Evolutionary conservation across 2,329 filamentous ascomycete genomes (phyloP).

Genomic region (Byssothecium circinans): DNA sequence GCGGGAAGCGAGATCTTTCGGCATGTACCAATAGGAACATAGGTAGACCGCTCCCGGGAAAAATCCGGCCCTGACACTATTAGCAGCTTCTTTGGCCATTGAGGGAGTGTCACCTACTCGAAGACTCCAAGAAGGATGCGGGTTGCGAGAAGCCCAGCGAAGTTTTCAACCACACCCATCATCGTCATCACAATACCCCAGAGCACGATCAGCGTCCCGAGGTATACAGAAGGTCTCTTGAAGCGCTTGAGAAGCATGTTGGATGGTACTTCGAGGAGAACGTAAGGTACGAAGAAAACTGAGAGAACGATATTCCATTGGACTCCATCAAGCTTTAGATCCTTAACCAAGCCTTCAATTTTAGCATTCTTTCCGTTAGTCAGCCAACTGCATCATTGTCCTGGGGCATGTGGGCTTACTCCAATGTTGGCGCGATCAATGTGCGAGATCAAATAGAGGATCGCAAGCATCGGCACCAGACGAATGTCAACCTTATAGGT

Average conservation of each 20-base stretch:
- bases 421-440: constrained; percentile 67
- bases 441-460: constrained; percentile 48
- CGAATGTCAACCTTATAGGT: constrained; percentile 30
- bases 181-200: constrained; percentile 33
- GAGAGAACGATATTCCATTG: constrained; percentile 64
- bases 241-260: constrained; percentile 47
- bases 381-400: no score
- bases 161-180: constrained; percentile 27
- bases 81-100: constrained; percentile 11
- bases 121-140: constrained; percentile 28
- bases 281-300: constrained; percentile 58
- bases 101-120: constrained; percentile 18
- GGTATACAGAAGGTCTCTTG: constrained; percentile 24
- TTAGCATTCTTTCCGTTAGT: constrained; percentile 60
- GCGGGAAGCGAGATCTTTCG: constrained; percentile 36
- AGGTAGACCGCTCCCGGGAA: constrained; percentile 42
- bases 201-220: constrained; percentile 31
- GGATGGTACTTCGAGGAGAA: constrained; percentile 43
- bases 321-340: constrained; percentile 56
- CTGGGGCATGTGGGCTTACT: no score
- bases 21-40: constrained; percentile 40
- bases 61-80: constrained; percentile 25
- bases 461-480: constrained; percentile 43
- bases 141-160: constrained; percentile 19
- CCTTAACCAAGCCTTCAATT: constrained; percentile 62